Percentiles rank a stretch among this genome's conserved stretches.
These are phyloP conservation scores for Anisodus acutangulus DNA, from an alignment of 257 asterid species.

Conservation along the genomic window DNA sequence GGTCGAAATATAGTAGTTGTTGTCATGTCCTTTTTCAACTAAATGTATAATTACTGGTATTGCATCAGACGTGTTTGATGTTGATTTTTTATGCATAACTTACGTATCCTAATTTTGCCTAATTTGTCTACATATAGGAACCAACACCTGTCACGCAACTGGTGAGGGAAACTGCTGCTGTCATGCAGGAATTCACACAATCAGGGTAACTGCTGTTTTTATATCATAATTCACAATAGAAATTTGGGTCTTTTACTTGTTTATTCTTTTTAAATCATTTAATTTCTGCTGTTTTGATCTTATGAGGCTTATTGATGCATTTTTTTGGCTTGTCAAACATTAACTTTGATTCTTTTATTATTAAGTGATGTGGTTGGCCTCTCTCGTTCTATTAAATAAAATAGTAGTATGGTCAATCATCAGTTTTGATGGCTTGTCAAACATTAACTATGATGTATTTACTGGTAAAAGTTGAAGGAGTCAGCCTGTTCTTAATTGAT, in stretches of 20 bases:
- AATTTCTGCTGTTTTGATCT: neutral
- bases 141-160: constrained; percentile 93
- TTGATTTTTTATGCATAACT: neutral
- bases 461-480: neutral
- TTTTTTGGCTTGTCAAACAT: neutral
- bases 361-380: neutral
- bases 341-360: neutral
- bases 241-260: constrained; percentile 11
- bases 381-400: neutral
- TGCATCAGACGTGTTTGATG: neutral
- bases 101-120: neutral
- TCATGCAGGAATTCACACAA: constrained; percentile 99
- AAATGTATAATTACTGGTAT: neutral
- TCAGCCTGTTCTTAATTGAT: constrained; percentile 7
- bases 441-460: neutral
- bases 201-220: constrained; percentile 67
- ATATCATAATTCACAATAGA: constrained; percentile 16
- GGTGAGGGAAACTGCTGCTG: constrained; percentile 99
- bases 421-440: neutral
- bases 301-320: neutral
- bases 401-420: neutral
- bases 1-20: neutral
- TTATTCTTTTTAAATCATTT: neutral
- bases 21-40: neutral
- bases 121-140: constrained; percentile 53